A percentile compares a stretch with the other conserved stretches of the same genome.
Conservation (phyloP, 495 filamentous ascomycete genomes). For the Daldinia decipiens region DNA sequence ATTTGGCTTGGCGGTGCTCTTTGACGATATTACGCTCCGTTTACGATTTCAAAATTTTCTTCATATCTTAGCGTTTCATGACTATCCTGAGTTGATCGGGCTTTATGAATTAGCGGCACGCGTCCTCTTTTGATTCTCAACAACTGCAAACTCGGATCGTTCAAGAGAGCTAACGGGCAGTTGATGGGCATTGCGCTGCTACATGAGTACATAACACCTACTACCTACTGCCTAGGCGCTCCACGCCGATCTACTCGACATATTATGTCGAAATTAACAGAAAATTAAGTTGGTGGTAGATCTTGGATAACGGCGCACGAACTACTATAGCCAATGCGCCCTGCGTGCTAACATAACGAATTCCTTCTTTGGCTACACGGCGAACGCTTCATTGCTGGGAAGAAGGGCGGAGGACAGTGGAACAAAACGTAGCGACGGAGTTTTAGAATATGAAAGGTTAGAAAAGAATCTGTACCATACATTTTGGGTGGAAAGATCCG, state of each 20-base stretch:
- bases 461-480: conserved; percentile 40
- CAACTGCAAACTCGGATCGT: conserved; percentile 8
- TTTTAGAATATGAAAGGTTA: conserved; percentile 28
- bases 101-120: conserved; percentile 7
- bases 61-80: conserved; percentile 31
- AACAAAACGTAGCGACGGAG: conserved; percentile 18
- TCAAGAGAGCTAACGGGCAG: background rate
- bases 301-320: conserved; percentile 8
- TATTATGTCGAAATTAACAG: background rate
- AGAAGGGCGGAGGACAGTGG: conserved; percentile 10
- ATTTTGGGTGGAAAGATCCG: conserved; percentile 25
- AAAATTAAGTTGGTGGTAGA: conserved; percentile 9
- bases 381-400: conserved; percentile 10
- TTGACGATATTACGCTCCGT: conserved; percentile 44
- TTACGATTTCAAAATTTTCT: conserved; percentile 35
- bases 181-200: background rate
- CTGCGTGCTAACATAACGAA: conserved; percentile 23
- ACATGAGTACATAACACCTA: conserved; percentile 3
- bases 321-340: conserved; percentile 14
- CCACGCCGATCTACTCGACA: background rate
- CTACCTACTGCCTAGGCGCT: background rate
- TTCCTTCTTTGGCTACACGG: conserved; percentile 22
- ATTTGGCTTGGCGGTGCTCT: conserved; percentile 38
- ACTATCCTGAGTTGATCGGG: conserved; percentile 7
- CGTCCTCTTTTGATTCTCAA: conserved; percentile 3